Evolutionary conservation across 2,329 filamentous ascomycete species (phyloP).

Genomic region (Cladosporium sp.): DNA sequence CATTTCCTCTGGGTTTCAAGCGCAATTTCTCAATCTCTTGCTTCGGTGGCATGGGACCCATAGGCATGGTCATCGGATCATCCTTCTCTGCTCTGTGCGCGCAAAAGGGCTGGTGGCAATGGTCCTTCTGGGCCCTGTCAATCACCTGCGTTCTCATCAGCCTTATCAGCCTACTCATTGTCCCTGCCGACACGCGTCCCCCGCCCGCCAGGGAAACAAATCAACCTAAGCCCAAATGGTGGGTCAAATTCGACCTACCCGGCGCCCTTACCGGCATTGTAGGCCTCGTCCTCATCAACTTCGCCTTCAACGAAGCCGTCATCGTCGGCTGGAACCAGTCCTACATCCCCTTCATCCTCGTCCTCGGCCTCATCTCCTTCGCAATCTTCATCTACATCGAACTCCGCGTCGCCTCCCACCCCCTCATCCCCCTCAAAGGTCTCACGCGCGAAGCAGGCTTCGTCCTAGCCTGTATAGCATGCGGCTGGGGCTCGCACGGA

Average conservation of each 20-base stretch:
- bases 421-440: slow-evolving; percentile 23
- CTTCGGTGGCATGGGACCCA: slow-evolving; percentile 34
- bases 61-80: slow-evolving; percentile 32
- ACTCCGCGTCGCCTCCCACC: slow-evolving; percentile 16
- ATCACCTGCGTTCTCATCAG: slow-evolving; percentile 23
- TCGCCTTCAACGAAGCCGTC: slow-evolving; percentile 30
- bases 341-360: slow-evolving; percentile 27
- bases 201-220: no score
- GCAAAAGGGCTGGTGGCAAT: slow-evolving; percentile 30
- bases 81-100: slow-evolving; percentile 32
- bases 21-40: slow-evolving; percentile 36
- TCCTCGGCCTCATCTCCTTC: slow-evolving; percentile 25
- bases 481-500: slow-evolving; percentile 16
- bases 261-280: slow-evolving; percentile 27
- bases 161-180: slow-evolving; percentile 13
- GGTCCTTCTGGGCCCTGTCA: slow-evolving; percentile 30
- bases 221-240: slow-evolving; percentile 10
- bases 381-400: slow-evolving; percentile 28
- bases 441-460: slow-evolving; percentile 23
- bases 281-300: slow-evolving; percentile 30
- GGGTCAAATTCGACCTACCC: slow-evolving; percentile 21
- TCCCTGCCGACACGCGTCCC: slow-evolving; percentile 7
- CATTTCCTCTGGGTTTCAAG: slow-evolving; percentile 31
- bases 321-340: slow-evolving; percentile 28
- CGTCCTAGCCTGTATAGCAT: slow-evolving; percentile 19